A percentile compares a stretch with the other conserved stretches of the same genome.
phyloP scores from a whole-genome alignment of 1,139 yeast genomes.

The Yamadazyma membranifaciens region DNA sequence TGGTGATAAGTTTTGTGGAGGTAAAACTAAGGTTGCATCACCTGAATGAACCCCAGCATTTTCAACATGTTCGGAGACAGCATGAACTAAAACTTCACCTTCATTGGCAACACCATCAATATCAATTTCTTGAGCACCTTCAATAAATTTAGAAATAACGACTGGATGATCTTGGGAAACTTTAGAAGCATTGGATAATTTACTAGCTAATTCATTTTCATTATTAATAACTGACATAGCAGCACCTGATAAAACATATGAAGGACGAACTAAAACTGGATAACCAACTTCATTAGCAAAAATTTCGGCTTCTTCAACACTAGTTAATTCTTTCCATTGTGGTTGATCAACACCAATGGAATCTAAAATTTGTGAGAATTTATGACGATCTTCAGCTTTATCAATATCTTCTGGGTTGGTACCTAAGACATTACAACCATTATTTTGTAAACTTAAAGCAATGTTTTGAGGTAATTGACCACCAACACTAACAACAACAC shows the following conservation, averaged over 20 bases:
- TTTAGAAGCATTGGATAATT: slow-evolving; percentile 82
- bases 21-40: slow-evolving; percentile 92
- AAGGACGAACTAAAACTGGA: slow-evolving; percentile 97
- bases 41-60: slow-evolving; percentile 99
- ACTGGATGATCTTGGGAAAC: slow-evolving; percentile 97
- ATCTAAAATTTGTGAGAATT: slow-evolving; percentile 91
- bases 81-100: slow-evolving; percentile 89
- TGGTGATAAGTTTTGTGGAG: slow-evolving; percentile 76
- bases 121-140: slow-evolving; percentile 95
- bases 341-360: slow-evolving; percentile 94
- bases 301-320: slow-evolving; percentile 76
- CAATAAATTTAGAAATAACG: slow-evolving; percentile 92
- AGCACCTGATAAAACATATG: slow-evolving; percentile 96
- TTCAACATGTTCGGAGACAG: slow-evolving; percentile 96
- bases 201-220: slow-evolving; percentile 73
- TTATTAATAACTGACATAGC: slow-evolving; percentile 93
- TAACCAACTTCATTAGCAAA: slow-evolving; percentile 87
- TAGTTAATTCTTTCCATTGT: slow-evolving; percentile 92
- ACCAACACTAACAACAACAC: slow-evolving; percentile 95
- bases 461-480: slow-evolving; percentile 98
- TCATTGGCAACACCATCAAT: slow-evolving; percentile 93
- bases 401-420: slow-evolving; percentile 95
- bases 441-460: slow-evolving; percentile 78
- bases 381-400: slow-evolving; percentile 97
- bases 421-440: slow-evolving; percentile 88